phyloP scores from a whole-genome alignment of 768 basidiomycete species.

The Clitopilus passeckerianus region DNA sequence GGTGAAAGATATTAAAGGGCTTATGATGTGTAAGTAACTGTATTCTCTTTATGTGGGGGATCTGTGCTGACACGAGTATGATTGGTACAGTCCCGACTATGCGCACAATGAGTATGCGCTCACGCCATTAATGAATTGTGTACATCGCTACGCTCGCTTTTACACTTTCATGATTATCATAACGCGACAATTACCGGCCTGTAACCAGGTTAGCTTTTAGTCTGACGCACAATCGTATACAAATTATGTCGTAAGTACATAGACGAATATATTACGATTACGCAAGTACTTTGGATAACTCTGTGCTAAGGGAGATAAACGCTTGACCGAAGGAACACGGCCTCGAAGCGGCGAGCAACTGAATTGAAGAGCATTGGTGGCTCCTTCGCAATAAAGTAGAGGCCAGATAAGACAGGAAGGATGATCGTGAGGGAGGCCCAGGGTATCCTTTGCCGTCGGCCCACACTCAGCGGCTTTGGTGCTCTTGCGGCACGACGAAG shows the following conservation, averaged over 20 bases:
- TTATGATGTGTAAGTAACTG: slow-evolving; percentile 63
- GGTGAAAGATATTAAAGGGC: slow-evolving; percentile 61
- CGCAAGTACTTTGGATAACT: too few species aligned
- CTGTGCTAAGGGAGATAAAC: slow-evolving; percentile 38
- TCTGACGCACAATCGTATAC: too few species aligned
- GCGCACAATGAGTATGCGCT: slow-evolving; percentile 59
- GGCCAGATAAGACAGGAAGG: slow-evolving; percentile 52
- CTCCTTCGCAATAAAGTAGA: slow-evolving; percentile 50
- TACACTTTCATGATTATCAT: too few species aligned
- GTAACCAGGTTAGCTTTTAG: too few species aligned
- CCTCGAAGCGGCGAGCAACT: slow-evolving; percentile 43
- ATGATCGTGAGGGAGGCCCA: slow-evolving; percentile 16
- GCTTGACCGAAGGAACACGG: slow-evolving; percentile 39
- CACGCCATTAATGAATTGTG: slow-evolving; percentile 17
- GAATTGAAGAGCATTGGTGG: slow-evolving; percentile 53
- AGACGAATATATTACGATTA: neutral
- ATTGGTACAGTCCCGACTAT: slow-evolving; percentile 50
- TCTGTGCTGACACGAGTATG: neutral
- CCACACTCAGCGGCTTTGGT: slow-evolving; percentile 22
- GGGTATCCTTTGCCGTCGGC: slow-evolving; percentile 2
- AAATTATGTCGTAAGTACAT: too few species aligned
- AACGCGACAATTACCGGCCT: too few species aligned
- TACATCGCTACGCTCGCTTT: too few species aligned
- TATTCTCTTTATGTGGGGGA: neutral
- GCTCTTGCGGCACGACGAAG: neutral